phyloP scores from a whole-genome alignment of 371 early-diverging fungal genomes.

The Apophysomyces variabilis region DNA sequence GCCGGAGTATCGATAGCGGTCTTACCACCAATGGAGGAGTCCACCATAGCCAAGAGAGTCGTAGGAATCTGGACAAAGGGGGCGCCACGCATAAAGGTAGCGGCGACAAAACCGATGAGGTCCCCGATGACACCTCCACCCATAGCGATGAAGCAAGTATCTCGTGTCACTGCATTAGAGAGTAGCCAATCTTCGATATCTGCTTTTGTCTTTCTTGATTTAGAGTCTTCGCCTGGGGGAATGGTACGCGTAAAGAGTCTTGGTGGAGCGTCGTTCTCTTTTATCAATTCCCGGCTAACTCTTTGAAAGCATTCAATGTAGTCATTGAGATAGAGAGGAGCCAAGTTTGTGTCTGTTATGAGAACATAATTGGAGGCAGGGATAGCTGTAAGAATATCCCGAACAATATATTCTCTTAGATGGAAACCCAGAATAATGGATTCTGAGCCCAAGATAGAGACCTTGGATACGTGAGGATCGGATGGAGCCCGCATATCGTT shows the following conservation, averaged over 20 bases:
- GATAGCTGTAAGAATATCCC: slow-evolving; percentile 75
- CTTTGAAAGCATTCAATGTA: slow-evolving; percentile 53
- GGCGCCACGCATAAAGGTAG: slow-evolving; percentile 98
- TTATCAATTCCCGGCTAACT: slow-evolving; percentile 33
- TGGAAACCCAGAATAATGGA: slow-evolving; percentile 88
- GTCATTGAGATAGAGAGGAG: slow-evolving; percentile 71
- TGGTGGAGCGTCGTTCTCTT: slow-evolving; percentile 39
- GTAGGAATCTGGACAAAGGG: slow-evolving; percentile 94
- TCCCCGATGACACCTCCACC: slow-evolving; percentile 99
- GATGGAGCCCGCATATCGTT: slow-evolving; percentile 14
- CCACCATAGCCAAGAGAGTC: slow-evolving; percentile 97
- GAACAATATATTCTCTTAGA: slow-evolving; percentile 74
- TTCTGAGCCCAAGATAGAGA: slow-evolving; percentile 87
- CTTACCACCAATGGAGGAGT: slow-evolving; percentile 97
- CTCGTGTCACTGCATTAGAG: slow-evolving; percentile 85
- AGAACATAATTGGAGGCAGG: slow-evolving; percentile 88
- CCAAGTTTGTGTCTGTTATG: slow-evolving; percentile 89
- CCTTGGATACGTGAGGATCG: slow-evolving; percentile 67
- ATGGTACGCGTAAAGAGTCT: slow-evolving; percentile 81
- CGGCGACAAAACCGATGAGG: slow-evolving; percentile 93
- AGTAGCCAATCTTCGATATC: slow-evolving; percentile 94
- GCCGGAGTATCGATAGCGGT: slow-evolving; percentile 95
- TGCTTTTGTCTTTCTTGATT: slow-evolving; percentile 88
- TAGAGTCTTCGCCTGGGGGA: slow-evolving; percentile 91
- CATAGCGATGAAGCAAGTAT: slow-evolving; percentile 91